Conservation (phyloP, 1,284 basidiomycete genomes). For the Cerrena zonata region DNA sequence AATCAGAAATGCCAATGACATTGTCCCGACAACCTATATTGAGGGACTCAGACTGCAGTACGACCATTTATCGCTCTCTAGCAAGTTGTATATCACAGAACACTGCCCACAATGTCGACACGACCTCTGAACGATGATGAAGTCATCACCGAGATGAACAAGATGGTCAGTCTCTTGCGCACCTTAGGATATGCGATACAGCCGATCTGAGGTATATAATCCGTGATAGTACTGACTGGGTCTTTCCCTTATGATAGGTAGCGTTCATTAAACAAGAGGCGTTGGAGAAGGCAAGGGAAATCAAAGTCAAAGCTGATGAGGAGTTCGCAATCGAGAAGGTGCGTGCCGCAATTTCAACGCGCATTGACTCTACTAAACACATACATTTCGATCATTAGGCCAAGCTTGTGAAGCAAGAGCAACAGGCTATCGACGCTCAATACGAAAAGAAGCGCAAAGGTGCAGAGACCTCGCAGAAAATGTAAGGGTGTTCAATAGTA, state of each 20-base stretch:
- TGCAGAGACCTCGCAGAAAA: conserved; percentile 88
- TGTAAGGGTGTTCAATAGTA: conserved; percentile 48
- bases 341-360: conserved; percentile 1
- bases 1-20: too few relatives aligned
- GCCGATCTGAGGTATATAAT: neutral
- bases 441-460: conserved; percentile 94
- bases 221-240: neutral
- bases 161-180: conserved; percentile 70
- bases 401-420: conserved; percentile 91
- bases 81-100: too few relatives aligned
- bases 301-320: conserved; percentile 92
- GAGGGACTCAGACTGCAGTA: too few relatives aligned
- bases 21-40: too few relatives aligned
- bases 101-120: conserved; percentile 40
- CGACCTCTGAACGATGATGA: conserved; percentile 91
- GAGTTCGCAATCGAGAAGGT: conserved; percentile 98
- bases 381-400: conserved; percentile 47
- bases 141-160: conserved; percentile 95
- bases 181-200: neutral
- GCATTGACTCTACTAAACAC: neutral
- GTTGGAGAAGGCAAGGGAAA: conserved; percentile 92
- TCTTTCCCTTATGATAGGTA: conserved; percentile 47
- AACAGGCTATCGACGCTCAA: conserved; percentile 83
- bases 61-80: too few relatives aligned
- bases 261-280: conserved; percentile 97